Evolutionary conservation across 2,329 filamentous ascomycete species (phyloP).

Genomic region (Pleurostoma richardsiae): DNA sequence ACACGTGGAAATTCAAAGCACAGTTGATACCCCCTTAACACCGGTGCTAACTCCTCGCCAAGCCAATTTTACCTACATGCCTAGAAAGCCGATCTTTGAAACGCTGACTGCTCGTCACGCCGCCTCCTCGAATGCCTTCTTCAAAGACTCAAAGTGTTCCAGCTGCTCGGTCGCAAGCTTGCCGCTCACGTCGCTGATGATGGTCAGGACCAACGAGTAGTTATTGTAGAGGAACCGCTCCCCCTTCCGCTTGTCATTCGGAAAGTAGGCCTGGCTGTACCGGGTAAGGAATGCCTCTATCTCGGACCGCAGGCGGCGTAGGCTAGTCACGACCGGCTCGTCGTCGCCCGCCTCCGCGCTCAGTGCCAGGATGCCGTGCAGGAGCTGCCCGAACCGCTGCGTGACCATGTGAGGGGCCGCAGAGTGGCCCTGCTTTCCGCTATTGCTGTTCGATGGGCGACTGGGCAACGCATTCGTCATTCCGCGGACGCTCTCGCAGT

Average conservation of each 20-base stretch:
- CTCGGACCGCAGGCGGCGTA: slow-evolving; percentile 72
- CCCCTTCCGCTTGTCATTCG: slow-evolving; percentile 70
- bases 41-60: no score
- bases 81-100: not conserved
- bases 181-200: slow-evolving; percentile 73
- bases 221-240: slow-evolving; percentile 93
- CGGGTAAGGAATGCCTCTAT: slow-evolving; percentile 79
- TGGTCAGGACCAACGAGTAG: slow-evolving; percentile 89
- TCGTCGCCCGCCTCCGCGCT: slow-evolving; percentile 91
- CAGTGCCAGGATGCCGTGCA: slow-evolving; percentile 77
- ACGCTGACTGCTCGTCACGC: slow-evolving; percentile 14
- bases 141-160: slow-evolving; percentile 66
- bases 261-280: slow-evolving; percentile 64
- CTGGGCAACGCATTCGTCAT: slow-evolving; percentile 49
- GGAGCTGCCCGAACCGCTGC: slow-evolving; percentile 89
- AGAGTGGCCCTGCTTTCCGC: slow-evolving; percentile 54
- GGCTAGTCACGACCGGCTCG: slow-evolving; percentile 80
- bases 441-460: slow-evolving; percentile 28
- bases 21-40: no score
- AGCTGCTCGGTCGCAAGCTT: slow-evolving; percentile 72
- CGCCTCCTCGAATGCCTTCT: slow-evolving; percentile 50
- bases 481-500: slow-evolving; percentile 78
- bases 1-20: no score
- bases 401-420: slow-evolving; percentile 88
- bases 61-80: no score